Evolutionary conservation across 352 stramenopile genomes (phyloP).

Genomic region (Pythium sp.): DNA sequence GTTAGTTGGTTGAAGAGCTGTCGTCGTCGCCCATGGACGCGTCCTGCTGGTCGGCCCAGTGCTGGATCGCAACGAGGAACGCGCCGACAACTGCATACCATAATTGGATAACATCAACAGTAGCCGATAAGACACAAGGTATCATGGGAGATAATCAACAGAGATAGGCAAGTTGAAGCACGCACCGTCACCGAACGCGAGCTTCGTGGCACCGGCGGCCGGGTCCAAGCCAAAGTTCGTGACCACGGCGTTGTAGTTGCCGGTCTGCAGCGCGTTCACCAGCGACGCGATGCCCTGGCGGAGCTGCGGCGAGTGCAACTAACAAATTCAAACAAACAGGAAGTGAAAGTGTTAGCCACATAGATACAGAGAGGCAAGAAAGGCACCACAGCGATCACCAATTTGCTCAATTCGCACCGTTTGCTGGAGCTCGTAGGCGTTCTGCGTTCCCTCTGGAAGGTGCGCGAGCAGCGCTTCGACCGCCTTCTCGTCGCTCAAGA

Average conservation of each 20-base stretch:
- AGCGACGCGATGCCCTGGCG: constrained; percentile 88
- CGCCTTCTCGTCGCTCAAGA: constrained; percentile 65
- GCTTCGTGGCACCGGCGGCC: constrained; percentile 67
- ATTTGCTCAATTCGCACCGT: constrained; percentile 35
- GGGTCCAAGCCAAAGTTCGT: constrained; percentile 89
- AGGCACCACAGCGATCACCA: neutral
- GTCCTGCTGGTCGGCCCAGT: constrained; percentile 68
- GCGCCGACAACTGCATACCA: constrained; percentile 58
- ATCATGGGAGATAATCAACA: neutral
- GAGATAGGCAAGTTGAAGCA: constrained; percentile 6
- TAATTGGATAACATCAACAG: neutral
- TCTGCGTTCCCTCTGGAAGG: constrained; percentile 82
- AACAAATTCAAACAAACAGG: neutral
- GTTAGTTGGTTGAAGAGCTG: constrained; percentile 5
- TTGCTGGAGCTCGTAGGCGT: constrained; percentile 60
- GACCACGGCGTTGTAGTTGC: constrained; percentile 90
- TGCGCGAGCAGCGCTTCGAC: constrained; percentile 62
- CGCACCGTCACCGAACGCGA: constrained; percentile 82
- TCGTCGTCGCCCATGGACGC: constrained; percentile 28
- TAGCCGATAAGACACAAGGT: neutral
- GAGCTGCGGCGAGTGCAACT: constrained; percentile 84
- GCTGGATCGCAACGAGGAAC: constrained; percentile 73
- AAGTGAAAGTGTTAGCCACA: neutral
- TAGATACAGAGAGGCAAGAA: neutral
- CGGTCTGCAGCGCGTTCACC: constrained; percentile 76